Base-by-base conservation (phyloP, 2,329 filamentous ascomycete species). In the Cladosporium colombiae region DNA sequence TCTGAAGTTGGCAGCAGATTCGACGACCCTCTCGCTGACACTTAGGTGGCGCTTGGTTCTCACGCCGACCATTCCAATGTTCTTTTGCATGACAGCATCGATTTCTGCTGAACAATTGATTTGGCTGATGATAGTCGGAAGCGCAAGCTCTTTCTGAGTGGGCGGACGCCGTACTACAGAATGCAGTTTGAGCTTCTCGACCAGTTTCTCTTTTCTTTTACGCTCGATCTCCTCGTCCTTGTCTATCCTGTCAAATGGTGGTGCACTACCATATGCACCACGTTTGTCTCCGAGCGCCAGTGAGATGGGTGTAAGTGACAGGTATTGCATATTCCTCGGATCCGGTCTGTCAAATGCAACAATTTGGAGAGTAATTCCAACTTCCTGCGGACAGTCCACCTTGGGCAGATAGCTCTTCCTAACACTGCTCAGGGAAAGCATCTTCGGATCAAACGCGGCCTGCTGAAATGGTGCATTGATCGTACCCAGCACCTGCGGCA, bases 61-160 rank as follows among this genome's bases (percentile, higher is more conserved):
- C 44, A 90, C 87, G 0, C 93, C 91, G 58, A 99, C 88, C 44
- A 94, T 83, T n/a, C 89, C 88, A 52, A 93, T 91, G 73, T 98
- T 99, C 75, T 91, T 94, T 72, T 97, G 92, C 70, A 99, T 82
- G 46, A 97, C 82, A 71, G 88, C 85, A 68, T 95, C 90, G 65
- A 99, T 84, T 78, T 99, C 96, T 81, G 89, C 93, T 0, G 93
- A 92, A 84, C 95, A 99, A 74, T 99, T 99, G 76, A 98, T 90
- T 79, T 98, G 94, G 72, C 93, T 92, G 70, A 97, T 86, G 66
- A 98, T 93, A 65, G 87, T 88, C 5, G 89, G 85, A 33, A 99
- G 82, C 1, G 91, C 90, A 68, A 88, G 85, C 76, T 99, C 95
- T 73, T 97, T 94, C 67, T 89, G 86, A 1, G 94, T 95, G 2